These are phyloP conservation scores for Phytophthora pluvialis DNA, from an alignment of 352 stramenopile species.

Conservation along the genomic window DNA sequence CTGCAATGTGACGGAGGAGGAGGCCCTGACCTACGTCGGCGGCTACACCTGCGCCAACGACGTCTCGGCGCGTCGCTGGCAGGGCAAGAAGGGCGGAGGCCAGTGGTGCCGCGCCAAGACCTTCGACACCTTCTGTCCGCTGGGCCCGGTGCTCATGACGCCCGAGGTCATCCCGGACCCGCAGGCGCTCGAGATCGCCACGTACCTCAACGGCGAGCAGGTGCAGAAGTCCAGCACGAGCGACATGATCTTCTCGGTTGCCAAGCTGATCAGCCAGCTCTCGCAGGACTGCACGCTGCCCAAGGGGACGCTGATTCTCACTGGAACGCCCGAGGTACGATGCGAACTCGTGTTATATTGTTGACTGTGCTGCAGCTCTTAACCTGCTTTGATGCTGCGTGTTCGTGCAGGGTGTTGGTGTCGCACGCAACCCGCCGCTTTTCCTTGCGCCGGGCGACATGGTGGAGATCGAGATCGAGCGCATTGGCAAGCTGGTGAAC, in stretches of 20 bases:
- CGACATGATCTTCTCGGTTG: constrained; percentile 93
- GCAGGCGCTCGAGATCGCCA: constrained; percentile 78
- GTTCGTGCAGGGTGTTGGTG: constrained; percentile 78
- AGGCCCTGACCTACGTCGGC: constrained; percentile 87
- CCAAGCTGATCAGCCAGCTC: constrained; percentile 88
- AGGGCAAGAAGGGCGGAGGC: constrained; percentile 83
- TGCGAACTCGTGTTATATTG: too few relatives aligned
- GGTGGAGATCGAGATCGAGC: constrained; percentile 92
- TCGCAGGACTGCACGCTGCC: constrained; percentile 90
- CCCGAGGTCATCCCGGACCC: constrained; percentile 76
- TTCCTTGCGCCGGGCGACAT: constrained; percentile 89
- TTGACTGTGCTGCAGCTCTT: neutral
- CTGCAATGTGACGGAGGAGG: constrained; percentile 84
- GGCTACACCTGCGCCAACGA: constrained; percentile 91
- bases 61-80: constrained; percentile 89
- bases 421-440: constrained; percentile 85
- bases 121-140: constrained; percentile 92
- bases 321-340: constrained; percentile 86
- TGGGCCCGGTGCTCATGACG: constrained; percentile 88
- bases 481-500: constrained; percentile 90
- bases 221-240: constrained; percentile 90
- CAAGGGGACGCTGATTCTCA: constrained; percentile 91
- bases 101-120: constrained; percentile 92
- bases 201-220: constrained; percentile 80
- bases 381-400: constrained; percentile 6